Conservation (phyloP, 139 green algal genomes). For the Coccomyxa sp. region DNA sequence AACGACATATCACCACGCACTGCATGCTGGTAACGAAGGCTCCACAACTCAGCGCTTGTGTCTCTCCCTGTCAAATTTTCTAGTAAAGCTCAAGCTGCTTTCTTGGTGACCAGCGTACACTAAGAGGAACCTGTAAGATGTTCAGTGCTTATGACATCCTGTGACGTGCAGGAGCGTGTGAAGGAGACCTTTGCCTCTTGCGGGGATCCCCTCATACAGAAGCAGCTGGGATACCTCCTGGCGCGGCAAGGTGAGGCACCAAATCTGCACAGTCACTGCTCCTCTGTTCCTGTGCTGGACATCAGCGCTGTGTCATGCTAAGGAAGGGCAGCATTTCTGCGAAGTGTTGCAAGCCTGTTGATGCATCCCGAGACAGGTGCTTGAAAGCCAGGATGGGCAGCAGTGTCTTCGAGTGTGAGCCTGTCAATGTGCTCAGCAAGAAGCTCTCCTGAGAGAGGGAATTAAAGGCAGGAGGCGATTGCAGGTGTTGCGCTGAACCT, state of each 20-base stretch:
- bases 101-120: too few relatives aligned
- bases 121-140: too few relatives aligned
- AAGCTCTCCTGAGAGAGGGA: not conserved
- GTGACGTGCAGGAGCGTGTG: slow-evolving; percentile 29
- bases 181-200: slow-evolving; percentile 28
- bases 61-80: not conserved
- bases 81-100: slow-evolving; percentile 29
- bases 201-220: slow-evolving; percentile 68
- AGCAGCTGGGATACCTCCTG: slow-evolving; percentile 94
- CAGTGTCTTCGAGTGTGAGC: too few relatives aligned
- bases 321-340: too few relatives aligned
- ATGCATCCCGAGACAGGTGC: too few relatives aligned
- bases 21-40: not conserved
- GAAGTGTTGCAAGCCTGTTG: too few relatives aligned
- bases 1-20: not conserved
- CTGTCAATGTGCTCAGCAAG: too few relatives aligned
- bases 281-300: too few relatives aligned
- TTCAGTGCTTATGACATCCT: too few relatives aligned
- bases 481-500: slow-evolving; percentile 60
- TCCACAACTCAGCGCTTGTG: not conserved
- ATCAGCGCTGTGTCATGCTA: too few relatives aligned
- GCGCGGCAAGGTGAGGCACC: slow-evolving; percentile 55
- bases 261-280: too few relatives aligned
- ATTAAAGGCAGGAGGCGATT: slow-evolving; percentile 23
- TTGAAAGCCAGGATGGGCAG: too few relatives aligned